Percentiles rank a stretch among this genome's conserved stretches.
Evolutionary conservation across 2,329 filamentous ascomycete genomes (phyloP).

Genomic region (Cordyceps cicadae): DNA sequence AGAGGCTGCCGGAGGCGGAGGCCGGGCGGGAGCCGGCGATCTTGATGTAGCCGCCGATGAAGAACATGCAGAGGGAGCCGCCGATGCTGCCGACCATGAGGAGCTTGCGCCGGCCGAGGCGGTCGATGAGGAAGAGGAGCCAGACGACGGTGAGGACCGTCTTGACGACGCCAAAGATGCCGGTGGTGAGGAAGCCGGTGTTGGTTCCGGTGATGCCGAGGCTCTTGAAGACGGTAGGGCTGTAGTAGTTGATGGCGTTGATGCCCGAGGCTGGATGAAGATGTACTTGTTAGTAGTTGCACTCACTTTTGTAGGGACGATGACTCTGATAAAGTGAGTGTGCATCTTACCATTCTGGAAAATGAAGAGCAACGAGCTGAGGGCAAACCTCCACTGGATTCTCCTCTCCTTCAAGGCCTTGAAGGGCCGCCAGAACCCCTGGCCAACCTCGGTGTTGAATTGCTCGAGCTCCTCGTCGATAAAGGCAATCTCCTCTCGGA

Average conservation of each 20-base stretch:
- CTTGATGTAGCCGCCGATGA: slow-evolving; percentile 42
- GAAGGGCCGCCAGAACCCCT: slow-evolving; percentile 71
- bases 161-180: slow-evolving; percentile 71
- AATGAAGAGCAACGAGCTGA: slow-evolving; percentile 66
- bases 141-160: slow-evolving; percentile 60
- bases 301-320: background rate
- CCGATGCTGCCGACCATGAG: slow-evolving; percentile 53
- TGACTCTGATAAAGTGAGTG: too few relatives aligned
- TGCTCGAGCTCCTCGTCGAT: slow-evolving; percentile 63
- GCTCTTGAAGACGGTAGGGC: slow-evolving; percentile 34
- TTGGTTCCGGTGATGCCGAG: slow-evolving; percentile 39
- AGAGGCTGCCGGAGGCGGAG: slow-evolving; percentile 15
- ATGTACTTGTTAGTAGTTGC: background rate
- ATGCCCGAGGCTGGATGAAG: slow-evolving; percentile 45
- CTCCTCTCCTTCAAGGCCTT: slow-evolving; percentile 44
- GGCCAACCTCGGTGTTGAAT: slow-evolving; percentile 53
- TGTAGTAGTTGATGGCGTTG: slow-evolving; percentile 73
- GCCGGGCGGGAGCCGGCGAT: slow-evolving; percentile 39
- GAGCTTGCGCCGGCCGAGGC: slow-evolving; percentile 44
- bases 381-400: slow-evolving; percentile 62
- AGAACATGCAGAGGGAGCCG: slow-evolving; percentile 58
- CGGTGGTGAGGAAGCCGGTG: slow-evolving; percentile 51
- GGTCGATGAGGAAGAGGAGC: slow-evolving; percentile 61
- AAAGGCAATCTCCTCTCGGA: slow-evolving; percentile 62
- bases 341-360: slow-evolving; percentile 59